Conservation (phyloP, 176 grass and related monocot species). For the Dendrocalamus sinicus region DNA sequence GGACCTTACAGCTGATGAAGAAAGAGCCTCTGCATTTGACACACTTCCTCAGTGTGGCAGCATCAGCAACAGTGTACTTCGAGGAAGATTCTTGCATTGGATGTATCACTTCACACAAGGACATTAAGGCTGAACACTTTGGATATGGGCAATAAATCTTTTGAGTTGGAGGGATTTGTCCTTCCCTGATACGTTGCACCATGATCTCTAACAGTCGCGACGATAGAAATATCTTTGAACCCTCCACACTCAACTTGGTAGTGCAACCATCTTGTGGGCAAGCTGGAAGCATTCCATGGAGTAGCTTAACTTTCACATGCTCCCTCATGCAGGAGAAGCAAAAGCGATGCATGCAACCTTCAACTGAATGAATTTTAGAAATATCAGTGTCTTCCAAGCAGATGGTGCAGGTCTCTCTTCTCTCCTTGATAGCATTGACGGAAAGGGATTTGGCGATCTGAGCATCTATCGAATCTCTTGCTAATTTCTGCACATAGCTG, state of each 20-base stretch:
- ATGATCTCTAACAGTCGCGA: constrained; percentile 61
- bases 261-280: constrained; percentile 80
- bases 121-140: constrained; percentile 75
- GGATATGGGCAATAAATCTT: constrained; percentile 87
- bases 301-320: constrained; percentile 72
- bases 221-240: constrained; percentile 60
- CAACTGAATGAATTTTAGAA: constrained; percentile 66
- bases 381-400: constrained; percentile 71
- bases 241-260: constrained; percentile 60
- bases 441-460: constrained; percentile 55
- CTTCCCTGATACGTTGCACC: constrained; percentile 63
- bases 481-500: constrained; percentile 57
- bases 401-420: constrained; percentile 73
- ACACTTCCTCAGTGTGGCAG: constrained; percentile 64
- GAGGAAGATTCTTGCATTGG: constrained; percentile 59
- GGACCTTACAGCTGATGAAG: constrained; percentile 83
- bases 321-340: constrained; percentile 87
- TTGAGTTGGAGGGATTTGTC: constrained; percentile 59
- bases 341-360: constrained; percentile 69
- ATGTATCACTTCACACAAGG: constrained; percentile 49
- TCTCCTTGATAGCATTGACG: constrained; percentile 30
- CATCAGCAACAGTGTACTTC: constrained; percentile 40
- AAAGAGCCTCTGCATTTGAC: constrained; percentile 60
- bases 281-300: constrained; percentile 60
- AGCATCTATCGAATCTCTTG: constrained; percentile 65